Evolutionary conservation across 345 rosid genomes (phyloP).

Genomic region (Erysimum cheiranthoides): DNA sequence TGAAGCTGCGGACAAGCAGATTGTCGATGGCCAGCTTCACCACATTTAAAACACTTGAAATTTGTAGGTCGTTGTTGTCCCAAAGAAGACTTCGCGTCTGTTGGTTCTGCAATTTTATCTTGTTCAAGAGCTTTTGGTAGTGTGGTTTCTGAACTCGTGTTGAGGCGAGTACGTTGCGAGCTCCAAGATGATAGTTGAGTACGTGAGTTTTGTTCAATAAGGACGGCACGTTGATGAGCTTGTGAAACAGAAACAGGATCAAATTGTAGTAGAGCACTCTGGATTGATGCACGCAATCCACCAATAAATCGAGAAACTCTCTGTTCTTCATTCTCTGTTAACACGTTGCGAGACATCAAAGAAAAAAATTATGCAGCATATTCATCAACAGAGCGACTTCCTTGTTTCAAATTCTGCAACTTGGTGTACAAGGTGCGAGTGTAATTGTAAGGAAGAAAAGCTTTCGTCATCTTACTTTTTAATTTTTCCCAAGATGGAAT

Average conservation of each 20-base stretch:
- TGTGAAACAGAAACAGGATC: background rate
- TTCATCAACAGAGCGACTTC: background rate
- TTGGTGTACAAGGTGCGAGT: background rate
- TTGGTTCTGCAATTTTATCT: too few species aligned
- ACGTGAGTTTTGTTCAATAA: background rate
- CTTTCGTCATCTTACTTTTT: background rate
- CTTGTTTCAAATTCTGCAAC: background rate
- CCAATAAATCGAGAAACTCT: background rate
- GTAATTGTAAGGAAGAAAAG: background rate
- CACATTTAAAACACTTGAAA: conserved; percentile 1
- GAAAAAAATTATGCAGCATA: background rate
- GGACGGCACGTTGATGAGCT: background rate
- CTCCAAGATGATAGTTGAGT: background rate
- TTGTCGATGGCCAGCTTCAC: background rate
- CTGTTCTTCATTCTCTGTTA: background rate
- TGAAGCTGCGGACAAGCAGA: background rate
- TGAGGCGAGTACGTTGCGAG: background rate
- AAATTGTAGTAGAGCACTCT: background rate
- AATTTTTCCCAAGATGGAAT: background rate
- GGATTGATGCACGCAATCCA: background rate
- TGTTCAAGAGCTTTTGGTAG: background rate
- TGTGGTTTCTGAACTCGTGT: too few species aligned
- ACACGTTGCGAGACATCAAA: background rate
- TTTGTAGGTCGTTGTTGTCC: background rate
- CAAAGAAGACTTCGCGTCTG: background rate